These are phyloP conservation scores for Apiosordaria backusii DNA, from an alignment of 495 filamentous ascomycete species.

Conservation along the genomic window DNA sequence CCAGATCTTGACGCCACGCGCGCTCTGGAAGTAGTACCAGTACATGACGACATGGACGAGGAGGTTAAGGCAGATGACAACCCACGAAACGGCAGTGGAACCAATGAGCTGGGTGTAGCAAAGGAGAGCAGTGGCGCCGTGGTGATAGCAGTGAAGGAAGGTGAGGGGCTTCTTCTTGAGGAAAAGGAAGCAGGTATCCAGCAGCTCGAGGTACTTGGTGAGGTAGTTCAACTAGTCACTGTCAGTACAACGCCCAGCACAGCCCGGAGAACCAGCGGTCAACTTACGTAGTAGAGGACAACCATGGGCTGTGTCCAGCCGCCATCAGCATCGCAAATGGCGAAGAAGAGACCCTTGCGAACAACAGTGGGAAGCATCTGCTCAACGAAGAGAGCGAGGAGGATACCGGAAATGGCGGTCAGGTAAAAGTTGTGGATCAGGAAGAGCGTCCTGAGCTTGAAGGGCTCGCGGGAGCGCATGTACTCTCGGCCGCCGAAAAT, in stretches of 20 bases:
- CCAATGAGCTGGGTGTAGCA: slow-evolving; percentile 83
- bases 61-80: slow-evolving; percentile 72
- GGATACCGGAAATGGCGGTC: slow-evolving; percentile 62
- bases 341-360: slow-evolving; percentile 65
- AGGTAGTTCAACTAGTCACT: slow-evolving; percentile 71
- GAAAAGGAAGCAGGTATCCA: slow-evolving; percentile 79
- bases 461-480: slow-evolving; percentile 65
- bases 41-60: slow-evolving; percentile 76
- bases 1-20: slow-evolving; percentile 77
- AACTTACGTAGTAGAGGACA: slow-evolving; percentile 73
- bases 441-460: slow-evolving; percentile 66
- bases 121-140: slow-evolving; percentile 77
- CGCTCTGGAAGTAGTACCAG: slow-evolving; percentile 81
- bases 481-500: slow-evolving; percentile 72
- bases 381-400: slow-evolving; percentile 70
- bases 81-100: slow-evolving; percentile 74
- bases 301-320: slow-evolving; percentile 79
- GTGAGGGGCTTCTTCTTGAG: slow-evolving; percentile 85
- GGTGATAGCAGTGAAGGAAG: slow-evolving; percentile 83
- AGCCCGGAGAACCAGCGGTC: neutral
- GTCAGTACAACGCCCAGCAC: slow-evolving; percentile 22
- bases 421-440: slow-evolving; percentile 79
- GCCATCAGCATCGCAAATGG: slow-evolving; percentile 65
- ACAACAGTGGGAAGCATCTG: slow-evolving; percentile 66
- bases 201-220: slow-evolving; percentile 75